Percentiles rank a stretch among this genome's conserved stretches.
phyloP scores from a whole-genome alignment of 2,329 filamentous ascomycete species.

The Pseudogymnoascus sp. region DNA sequence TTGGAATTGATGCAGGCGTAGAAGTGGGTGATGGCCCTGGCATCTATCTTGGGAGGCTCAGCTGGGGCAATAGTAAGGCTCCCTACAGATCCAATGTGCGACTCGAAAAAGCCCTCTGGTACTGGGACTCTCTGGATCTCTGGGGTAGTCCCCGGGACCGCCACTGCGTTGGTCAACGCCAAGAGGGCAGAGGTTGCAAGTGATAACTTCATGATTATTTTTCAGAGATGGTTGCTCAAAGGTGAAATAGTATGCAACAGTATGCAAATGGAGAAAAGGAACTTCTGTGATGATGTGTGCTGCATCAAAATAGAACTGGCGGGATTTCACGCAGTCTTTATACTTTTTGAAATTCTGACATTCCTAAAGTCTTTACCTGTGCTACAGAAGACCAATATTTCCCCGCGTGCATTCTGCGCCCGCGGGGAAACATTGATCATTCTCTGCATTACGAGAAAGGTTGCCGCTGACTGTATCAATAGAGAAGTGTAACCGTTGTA shows the following conservation, averaged over 20 bases:
- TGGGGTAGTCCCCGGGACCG: not conserved
- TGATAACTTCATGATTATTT: not conserved
- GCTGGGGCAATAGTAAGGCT: not conserved
- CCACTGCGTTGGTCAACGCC: not conserved
- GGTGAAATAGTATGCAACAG: not conserved
- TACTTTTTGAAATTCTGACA: not conserved
- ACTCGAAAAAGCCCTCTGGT: not conserved
- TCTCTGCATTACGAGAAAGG: not conserved
- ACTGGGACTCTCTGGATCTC: not conserved
- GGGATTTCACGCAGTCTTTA: not conserved
- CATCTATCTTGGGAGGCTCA: not conserved
- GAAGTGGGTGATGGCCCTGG: not conserved
- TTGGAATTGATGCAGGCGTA: not conserved
- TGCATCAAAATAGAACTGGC: not conserved
- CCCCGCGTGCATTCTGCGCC: too few relatives aligned
- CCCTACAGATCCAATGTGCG: not conserved
- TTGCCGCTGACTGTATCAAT: not conserved
- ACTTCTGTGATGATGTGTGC: not conserved
- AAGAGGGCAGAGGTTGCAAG: not conserved
- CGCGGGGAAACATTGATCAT: too few relatives aligned
- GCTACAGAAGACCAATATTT: not conserved
- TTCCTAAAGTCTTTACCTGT: not conserved
- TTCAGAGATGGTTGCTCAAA: not conserved
- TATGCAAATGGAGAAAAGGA: not conserved
- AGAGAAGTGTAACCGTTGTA: not conserved